Evolutionary conservation across 2,329 filamentous ascomycete species (phyloP), one percentile per base, ranked within the genome.

Genomic region (Scytalidium lignicola): DNA sequence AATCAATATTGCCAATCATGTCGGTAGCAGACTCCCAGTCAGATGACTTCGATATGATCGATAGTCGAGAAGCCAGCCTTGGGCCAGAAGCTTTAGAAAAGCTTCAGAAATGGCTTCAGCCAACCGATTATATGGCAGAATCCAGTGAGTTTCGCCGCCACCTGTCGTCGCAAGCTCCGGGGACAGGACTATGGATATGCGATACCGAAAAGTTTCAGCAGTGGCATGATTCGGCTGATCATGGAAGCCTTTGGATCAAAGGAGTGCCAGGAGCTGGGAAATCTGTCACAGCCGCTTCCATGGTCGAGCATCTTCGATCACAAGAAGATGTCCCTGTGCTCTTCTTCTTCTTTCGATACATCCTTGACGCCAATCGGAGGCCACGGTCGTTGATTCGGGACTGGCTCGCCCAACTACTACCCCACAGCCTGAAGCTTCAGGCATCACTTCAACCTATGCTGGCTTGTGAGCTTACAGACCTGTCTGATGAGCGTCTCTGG

Each of bases 181-280:
- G 50, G 3, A 58, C 54, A n/a, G 51, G 50, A 5, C 32, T 44
- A 8, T 56, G 51, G 54, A 51, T 55, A 9, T 48, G 18, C 32
- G 47, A 53, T 39, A 56, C 51, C n/a, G 26, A 49, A 15, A 45
- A 47, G 41, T 56, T 50, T 45, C 21, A 49, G 41, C 43, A 56
- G 46, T 58, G 55, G 55, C 29, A 62, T 13, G 43, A 61, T 12
- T 9, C 29, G 1, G 46, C 61, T 2, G 60, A 70, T 32, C 49
- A 61, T 29, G 69, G 70, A 9, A 64, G 74, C 37, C 49, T 75
- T 0, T 74, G 70, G 71, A 69, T 75, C 22, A 65, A 64, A 22
- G 73, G 72, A 1, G 71, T 73, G 3, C 65, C 70, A 1, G 71
- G 71, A 0, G 59, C 65, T 8, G 70, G 72, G 1, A 77, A 76